Conservation (phyloP, 108 stramenopile species). For the Nitzschia palea region DNA sequence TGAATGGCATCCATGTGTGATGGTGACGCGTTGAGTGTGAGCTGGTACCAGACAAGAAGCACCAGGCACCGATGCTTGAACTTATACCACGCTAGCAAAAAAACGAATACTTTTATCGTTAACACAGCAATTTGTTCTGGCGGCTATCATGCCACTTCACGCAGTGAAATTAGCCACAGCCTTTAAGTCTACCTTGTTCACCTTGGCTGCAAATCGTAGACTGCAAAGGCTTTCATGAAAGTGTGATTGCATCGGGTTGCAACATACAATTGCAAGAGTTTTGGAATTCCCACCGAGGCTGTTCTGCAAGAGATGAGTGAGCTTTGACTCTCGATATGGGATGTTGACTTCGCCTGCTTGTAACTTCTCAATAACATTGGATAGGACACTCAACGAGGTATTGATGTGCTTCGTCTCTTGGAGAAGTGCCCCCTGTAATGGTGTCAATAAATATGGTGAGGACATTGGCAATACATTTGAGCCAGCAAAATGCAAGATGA, state of each 20-base stretch:
- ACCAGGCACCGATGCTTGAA: no score
- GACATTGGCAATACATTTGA: not conserved
- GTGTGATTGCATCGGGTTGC: slow-evolving; percentile 81
- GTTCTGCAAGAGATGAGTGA: slow-evolving; percentile 88
- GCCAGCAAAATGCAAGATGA: not conserved
- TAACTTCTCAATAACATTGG: slow-evolving; percentile 86
- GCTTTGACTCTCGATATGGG: slow-evolving; percentile 93
- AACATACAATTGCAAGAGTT: slow-evolving; percentile 90
- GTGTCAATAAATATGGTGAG: not conserved
- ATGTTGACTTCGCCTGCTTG: slow-evolving; percentile 74
- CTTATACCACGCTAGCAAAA: not conserved
- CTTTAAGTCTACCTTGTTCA: slow-evolving; percentile 80
- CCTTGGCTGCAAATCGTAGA: slow-evolving; percentile 86
- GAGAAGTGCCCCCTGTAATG: slow-evolving; percentile 51
- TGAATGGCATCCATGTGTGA: no score
- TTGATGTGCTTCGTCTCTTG: slow-evolving; percentile 90
- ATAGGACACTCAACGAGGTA: slow-evolving; percentile 65
- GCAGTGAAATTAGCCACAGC: slow-evolving; percentile 42
- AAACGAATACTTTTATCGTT: no score
- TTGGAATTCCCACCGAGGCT: slow-evolving; percentile 87
- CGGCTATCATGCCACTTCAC: no score
- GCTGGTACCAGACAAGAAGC: no score
- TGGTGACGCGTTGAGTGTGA: no score
- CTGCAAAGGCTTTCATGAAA: slow-evolving; percentile 85
- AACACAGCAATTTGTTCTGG: no score